Conservation (phyloP, 768 basidiomycete species). For the Paxillus involutus region DNA sequence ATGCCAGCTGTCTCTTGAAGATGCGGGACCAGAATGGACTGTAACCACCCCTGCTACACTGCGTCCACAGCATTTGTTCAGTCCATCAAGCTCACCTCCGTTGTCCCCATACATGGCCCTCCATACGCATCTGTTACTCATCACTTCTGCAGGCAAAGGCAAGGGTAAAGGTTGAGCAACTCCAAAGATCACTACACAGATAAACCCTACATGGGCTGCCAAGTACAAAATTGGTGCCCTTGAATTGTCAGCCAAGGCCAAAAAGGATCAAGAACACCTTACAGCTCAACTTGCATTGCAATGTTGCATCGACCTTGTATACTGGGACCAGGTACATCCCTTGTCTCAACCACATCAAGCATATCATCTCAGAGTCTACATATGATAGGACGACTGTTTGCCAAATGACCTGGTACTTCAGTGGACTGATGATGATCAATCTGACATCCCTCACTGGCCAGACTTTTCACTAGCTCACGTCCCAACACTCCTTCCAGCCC, state of each 20-base stretch:
- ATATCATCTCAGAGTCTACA: too few species aligned
- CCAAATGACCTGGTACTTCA: too few species aligned
- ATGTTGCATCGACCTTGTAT: neutral
- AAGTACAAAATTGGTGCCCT: neutral
- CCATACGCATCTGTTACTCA: neutral
- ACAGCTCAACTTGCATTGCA: neutral
- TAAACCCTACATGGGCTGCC: neutral
- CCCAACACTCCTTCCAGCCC: too few species aligned
- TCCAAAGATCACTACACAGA: neutral
- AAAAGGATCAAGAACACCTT: neutral
- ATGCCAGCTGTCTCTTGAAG: neutral
- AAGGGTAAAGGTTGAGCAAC: neutral
- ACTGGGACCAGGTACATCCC: too few species aligned
- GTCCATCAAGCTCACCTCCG: neutral
- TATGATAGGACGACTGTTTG: too few species aligned
- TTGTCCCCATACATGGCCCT: neutral
- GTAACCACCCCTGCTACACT: too few species aligned
- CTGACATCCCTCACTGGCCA: too few species aligned
- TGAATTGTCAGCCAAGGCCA: neutral
- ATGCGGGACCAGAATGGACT: neutral
- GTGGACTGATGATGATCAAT: too few species aligned
- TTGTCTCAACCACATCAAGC: too few species aligned
- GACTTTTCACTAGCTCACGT: too few species aligned
- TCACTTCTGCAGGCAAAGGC: neutral
- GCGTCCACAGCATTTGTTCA: too few species aligned